These are phyloP conservation scores for Cladosporium oxysporum DNA, from an alignment of 2,329 filamentous ascomycete species.

Conservation along the genomic window DNA sequence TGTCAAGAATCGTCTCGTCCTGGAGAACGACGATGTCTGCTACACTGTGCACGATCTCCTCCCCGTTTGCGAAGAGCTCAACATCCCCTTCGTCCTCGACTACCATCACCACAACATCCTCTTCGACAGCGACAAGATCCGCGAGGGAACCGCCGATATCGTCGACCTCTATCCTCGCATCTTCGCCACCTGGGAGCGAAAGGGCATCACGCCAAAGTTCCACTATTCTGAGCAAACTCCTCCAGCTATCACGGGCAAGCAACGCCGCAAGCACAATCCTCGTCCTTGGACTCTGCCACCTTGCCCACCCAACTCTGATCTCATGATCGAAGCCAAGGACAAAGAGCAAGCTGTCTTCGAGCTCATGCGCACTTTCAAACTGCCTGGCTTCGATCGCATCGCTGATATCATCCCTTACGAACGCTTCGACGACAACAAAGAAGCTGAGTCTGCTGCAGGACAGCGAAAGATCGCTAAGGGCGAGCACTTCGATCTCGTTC, in stretches of 20 bases:
- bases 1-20: constrained; percentile 77
- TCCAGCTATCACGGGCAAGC: constrained; percentile 72
- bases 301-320: constrained; percentile 78
- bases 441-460: constrained; percentile 28
- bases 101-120: constrained; percentile 96
- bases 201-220: constrained; percentile 91
- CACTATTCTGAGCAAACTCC: constrained; percentile 85
- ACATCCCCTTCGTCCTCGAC: constrained; percentile 89
- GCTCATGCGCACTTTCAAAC: constrained; percentile 82
- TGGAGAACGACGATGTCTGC: constrained; percentile 92
- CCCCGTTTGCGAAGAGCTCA: constrained; percentile 88
- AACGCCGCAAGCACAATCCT: constrained; percentile 82
- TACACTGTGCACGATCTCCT: constrained; percentile 92
- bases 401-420: constrained; percentile 77
- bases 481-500: constrained; percentile 45
- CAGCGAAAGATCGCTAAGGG: constrained; percentile 21
- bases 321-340: constrained; percentile 99
- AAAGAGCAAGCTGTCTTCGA: constrained; percentile 97
- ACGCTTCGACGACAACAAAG: constrained; percentile 72
- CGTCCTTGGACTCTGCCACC: constrained; percentile 79
- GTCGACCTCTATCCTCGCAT: constrained; percentile 74
- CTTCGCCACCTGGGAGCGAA: constrained; percentile 77
- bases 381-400: constrained; percentile 76
- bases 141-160: constrained; percentile 84
- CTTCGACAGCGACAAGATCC: constrained; percentile 70